phyloP scores from a whole-genome alignment of 768 basidiomycete genomes.

The Lentinula sp. region DNA sequence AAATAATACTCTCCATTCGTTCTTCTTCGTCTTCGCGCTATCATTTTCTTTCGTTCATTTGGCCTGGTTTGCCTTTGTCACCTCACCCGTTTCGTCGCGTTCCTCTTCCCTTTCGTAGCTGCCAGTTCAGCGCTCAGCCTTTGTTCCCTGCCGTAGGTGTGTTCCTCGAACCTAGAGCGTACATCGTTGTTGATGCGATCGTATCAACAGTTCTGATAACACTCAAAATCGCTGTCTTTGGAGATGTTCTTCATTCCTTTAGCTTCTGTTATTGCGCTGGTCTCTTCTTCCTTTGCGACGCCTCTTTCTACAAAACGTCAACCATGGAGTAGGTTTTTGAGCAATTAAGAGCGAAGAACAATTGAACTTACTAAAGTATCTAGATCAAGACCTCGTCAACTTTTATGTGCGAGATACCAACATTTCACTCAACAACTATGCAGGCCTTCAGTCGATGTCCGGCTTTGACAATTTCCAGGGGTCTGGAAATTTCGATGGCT shows the following conservation, averaged over 20 bases:
- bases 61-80: constrained; percentile 5
- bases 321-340: constrained; percentile 2
- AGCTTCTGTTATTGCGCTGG: constrained; percentile 1
- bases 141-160: neutral
- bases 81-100: neutral
- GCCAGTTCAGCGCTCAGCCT: constrained; percentile 3
- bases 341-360: neutral
- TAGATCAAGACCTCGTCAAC: constrained; percentile 5
- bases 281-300: neutral
- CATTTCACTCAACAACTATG: constrained; percentile 15
- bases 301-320: constrained; percentile 2
- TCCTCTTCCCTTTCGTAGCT: neutral
- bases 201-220: neutral
- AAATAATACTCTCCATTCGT: neutral
- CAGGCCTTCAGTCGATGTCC: constrained; percentile 10
- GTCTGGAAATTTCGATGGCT: constrained; percentile 13
- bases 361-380: neutral
- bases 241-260: neutral
- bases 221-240: neutral
- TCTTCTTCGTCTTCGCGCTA: neutral
- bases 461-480: constrained; percentile 13
- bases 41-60: neutral
- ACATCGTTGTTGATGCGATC: neutral
- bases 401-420: constrained; percentile 2
- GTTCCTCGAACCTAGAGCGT: neutral